Base-by-base conservation (phyloP, 1,284 basidiomycete species). In the Schizopora paradoxa region DNA sequence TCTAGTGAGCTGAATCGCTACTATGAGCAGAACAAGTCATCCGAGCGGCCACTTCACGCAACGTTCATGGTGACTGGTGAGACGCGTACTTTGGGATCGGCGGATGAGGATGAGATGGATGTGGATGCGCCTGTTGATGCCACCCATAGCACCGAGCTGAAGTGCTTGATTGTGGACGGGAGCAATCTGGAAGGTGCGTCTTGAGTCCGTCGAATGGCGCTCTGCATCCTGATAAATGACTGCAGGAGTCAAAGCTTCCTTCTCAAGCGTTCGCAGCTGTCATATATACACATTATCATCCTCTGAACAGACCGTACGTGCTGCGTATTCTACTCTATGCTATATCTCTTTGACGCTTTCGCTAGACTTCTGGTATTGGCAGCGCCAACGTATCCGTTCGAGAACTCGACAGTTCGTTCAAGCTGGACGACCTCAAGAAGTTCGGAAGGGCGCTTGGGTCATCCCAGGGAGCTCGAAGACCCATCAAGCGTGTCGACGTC, bases 231-330 rank as follows among this genome's bases (percentile, higher is more conserved):
- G 38, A 40, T 26, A 7, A n/a, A 13, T 22, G 10, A 28, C 21
- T 35, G 16, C 39, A 86, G 83, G 56, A 45, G 67, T 69, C 0
- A 77, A 71, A 58, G 57, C 64, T 3, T 66, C 70, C 41, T 84
- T 79, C 52, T 54, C 58, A 1, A 67, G 66, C 21, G 55, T 84
- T 19, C 58, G 70, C 51, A 73, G 73, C 1, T 64, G 77, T 13
- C 76, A 84, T 54, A 60, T 88, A 2, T 86, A 88, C 57, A 76
- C 81, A 54, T 56, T 88, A 22, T 77, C 84, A 2, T 76, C 82
- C 0, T 72, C 76, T 1, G 70, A 68, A 5, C 58, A 86, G 34
- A 67, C 64, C 35, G 85, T 84, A 59, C 40, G 78, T 67, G 13
- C 13, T 48, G 10, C 18, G 25, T 21, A 6, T 48, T 18, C 34